Conservation (phyloP, 1,284 basidiomycete species). For the Schizophyllum amplum region DNA sequence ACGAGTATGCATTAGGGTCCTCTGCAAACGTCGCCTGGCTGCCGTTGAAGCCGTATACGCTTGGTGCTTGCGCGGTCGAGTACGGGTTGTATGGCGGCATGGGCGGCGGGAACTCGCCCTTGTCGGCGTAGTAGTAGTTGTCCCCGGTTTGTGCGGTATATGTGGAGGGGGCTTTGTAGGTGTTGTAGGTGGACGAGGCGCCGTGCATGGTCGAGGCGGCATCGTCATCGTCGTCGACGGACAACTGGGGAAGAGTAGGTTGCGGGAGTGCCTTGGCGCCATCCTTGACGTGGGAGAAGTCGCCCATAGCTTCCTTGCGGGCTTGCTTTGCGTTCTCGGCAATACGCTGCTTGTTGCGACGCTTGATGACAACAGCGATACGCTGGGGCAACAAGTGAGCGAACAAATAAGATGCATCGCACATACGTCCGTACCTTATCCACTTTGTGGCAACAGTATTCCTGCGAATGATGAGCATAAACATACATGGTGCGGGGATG, state of each 20-base stretch:
- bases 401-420: slow-evolving; percentile 7
- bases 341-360: slow-evolving; percentile 82
- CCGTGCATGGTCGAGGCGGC: slow-evolving; percentile 53
- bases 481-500: background rate
- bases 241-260: slow-evolving; percentile 91
- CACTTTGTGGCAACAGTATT: slow-evolving; percentile 98
- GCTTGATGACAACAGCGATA: slow-evolving; percentile 89
- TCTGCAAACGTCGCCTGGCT: slow-evolving; percentile 41
- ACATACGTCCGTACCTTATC: slow-evolving; percentile 64
- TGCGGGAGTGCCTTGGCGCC: slow-evolving; percentile 86
- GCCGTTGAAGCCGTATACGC: slow-evolving; percentile 29
- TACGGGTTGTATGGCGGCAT: slow-evolving; percentile 68
- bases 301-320: slow-evolving; percentile 84
- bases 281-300: slow-evolving; percentile 88
- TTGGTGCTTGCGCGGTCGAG: slow-evolving; percentile 37
- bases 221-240: slow-evolving; percentile 73
- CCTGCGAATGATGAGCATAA: slow-evolving; percentile 34
- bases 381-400: slow-evolving; percentile 39
- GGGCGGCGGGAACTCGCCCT: slow-evolving; percentile 53
- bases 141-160: slow-evolving; percentile 35
- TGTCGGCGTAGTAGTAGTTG: slow-evolving; percentile 49
- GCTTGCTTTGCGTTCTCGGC: slow-evolving; percentile 78
- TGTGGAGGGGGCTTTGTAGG: slow-evolving; percentile 34
- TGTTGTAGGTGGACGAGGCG: slow-evolving; percentile 27
- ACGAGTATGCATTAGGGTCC: slow-evolving; percentile 30